Evolutionary conservation across 106 monocot genomes (phyloP).

Genomic region (Hemerocallis citrina): DNA sequence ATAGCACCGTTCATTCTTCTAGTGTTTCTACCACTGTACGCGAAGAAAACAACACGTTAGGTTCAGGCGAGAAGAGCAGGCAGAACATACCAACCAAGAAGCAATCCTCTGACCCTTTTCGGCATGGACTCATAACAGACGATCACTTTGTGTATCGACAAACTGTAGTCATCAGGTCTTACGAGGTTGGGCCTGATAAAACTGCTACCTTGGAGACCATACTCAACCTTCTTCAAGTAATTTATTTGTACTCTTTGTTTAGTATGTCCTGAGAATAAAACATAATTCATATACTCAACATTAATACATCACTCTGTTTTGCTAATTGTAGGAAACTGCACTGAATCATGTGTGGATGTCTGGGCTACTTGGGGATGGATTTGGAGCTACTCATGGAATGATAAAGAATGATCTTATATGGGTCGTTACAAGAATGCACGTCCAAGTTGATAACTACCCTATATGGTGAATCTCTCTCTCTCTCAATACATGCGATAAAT

Average conservation of each 20-base stretch:
- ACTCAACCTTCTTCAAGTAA: conserved; percentile 46
- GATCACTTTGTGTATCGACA: conserved; percentile 25
- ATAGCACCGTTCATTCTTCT: neutral
- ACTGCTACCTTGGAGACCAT: conserved; percentile 39
- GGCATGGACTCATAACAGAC: conserved; percentile 23
- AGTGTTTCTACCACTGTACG: neutral
- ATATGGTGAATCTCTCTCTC: too few relatives aligned
- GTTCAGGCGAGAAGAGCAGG: neutral
- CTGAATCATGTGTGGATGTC: conserved; percentile 46
- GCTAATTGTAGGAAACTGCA: conserved; percentile 26
- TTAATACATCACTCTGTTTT: neutral
- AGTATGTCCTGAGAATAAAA: too few relatives aligned
- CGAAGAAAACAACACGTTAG: too few relatives aligned
- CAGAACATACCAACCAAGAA: conserved; percentile 37
- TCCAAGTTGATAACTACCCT: conserved; percentile 28
- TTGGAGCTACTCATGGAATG: conserved; percentile 45
- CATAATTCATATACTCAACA: too few relatives aligned
- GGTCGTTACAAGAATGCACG: conserved; percentile 41
- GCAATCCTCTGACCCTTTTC: conserved; percentile 25
- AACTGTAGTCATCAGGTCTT: conserved; percentile 37
- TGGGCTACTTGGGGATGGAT: conserved; percentile 38
- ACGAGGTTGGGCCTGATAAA: conserved; percentile 41
- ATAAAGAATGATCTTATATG: conserved; percentile 37
- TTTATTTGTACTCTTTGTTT: too few relatives aligned
- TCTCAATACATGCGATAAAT: too few relatives aligned